Percentiles rank a stretch among this genome's conserved stretches.
Conservation (phyloP, 2,329 filamentous ascomycete species). For the Penicillium sp. region DNA sequence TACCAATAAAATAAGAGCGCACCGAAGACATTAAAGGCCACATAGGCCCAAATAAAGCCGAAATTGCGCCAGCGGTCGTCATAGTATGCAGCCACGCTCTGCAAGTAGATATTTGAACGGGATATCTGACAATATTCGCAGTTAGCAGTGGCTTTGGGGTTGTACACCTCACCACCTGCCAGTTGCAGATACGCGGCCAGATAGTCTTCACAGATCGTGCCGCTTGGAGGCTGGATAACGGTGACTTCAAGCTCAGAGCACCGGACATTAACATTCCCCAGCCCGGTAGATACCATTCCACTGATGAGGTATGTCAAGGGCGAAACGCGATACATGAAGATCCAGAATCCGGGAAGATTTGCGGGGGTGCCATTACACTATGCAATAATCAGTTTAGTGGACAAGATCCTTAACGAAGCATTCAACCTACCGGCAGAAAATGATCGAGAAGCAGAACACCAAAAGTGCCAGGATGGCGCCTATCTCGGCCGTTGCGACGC, state of each 20-base stretch:
- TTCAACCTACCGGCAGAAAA: no score
- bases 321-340: constrained; percentile 12
- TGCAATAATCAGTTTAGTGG: no score
- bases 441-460: no score
- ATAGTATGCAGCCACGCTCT: background rate
- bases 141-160: background rate
- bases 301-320: constrained; percentile 8
- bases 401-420: no score
- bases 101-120: constrained; percentile 9
- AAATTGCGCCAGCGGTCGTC: constrained; percentile 14
- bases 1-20: background rate
- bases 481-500: no score
- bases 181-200: background rate
- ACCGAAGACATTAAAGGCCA: background rate
- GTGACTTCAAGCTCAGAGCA: constrained; percentile 5
- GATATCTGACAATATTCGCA: constrained; percentile 10
- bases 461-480: no score
- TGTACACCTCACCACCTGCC: constrained; percentile 6
- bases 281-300: constrained; percentile 6
- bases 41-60: constrained; percentile 17
- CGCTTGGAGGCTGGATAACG: constrained; percentile 1
- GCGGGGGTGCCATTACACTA: constrained; percentile 4
- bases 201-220: constrained; percentile 13
- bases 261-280: background rate
- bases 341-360: constrained; percentile 7